Conservation (phyloP, 139 green algal genomes). For the Zygnema circumcarinatum region DNA sequence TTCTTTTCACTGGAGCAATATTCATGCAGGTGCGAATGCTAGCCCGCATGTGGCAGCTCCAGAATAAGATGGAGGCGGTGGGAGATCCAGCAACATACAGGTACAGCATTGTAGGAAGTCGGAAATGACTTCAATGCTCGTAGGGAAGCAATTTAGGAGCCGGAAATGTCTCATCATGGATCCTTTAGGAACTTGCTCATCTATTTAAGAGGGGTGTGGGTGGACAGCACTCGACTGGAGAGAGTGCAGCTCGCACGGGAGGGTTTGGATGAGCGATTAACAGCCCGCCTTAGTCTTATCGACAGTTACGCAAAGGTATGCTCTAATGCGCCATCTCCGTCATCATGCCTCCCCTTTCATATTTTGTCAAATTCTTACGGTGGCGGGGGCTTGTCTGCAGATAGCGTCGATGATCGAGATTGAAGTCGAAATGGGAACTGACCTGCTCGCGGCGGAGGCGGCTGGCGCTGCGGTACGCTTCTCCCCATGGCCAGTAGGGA, state of each 20-base stretch:
- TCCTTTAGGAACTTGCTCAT: no score
- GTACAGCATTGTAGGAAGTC: slow-evolving; percentile 29
- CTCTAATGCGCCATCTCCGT: neutral
- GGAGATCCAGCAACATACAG: slow-evolving; percentile 61
- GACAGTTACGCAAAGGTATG: slow-evolving; percentile 74
- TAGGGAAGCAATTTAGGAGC: no score
- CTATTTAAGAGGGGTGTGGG: neutral
- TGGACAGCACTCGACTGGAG: slow-evolving; percentile 72
- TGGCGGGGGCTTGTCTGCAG: slow-evolving; percentile 9
- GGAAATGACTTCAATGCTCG: no score
- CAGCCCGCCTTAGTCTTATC: slow-evolving; percentile 74
- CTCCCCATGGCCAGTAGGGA: slow-evolving; percentile 26
- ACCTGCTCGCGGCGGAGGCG: slow-evolving; percentile 59
- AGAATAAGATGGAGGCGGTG: slow-evolving; percentile 86
- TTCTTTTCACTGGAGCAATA: neutral
- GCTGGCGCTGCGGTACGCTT: slow-evolving; percentile 53
- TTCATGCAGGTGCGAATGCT: slow-evolving; percentile 71
- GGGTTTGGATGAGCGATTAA: slow-evolving; percentile 77
- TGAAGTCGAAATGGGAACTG: slow-evolving; percentile 89
- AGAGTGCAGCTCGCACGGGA: slow-evolving; percentile 69
- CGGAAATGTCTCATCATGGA: no score
- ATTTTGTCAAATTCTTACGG: slow-evolving; percentile 16
- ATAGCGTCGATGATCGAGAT: slow-evolving; percentile 70
- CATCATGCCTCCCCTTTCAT: slow-evolving; percentile 21
- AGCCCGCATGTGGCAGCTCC: slow-evolving; percentile 86